Base-by-base conservation (phyloP, 148 eudicot genomes). In the Polygonum maritimum region DNA sequence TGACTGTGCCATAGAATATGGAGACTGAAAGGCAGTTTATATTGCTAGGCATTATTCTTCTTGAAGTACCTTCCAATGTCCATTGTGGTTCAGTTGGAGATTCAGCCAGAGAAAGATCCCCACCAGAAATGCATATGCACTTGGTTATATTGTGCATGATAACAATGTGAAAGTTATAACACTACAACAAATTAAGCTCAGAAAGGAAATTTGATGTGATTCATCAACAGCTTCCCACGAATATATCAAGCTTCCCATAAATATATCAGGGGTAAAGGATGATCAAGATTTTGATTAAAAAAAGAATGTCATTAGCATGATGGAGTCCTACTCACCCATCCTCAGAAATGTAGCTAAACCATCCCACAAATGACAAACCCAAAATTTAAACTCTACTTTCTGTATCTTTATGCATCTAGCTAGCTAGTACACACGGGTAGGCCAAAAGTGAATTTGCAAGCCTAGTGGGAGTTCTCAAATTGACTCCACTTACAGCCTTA, bases 71-170 rank as follows among this genome's bases (percentile, higher is more conserved):
- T 87, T 90, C 79, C 41, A 91, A 80, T 69, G 98, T 88, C 97
- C 98, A 95, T 80, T 89, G 89, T 74, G 98, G 98, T 80, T 95
- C 98, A 35, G 87, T 87, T 76, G 94, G 94, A 80, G 98, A 90
- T 82, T 95, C 98, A 45, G 86, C 82, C 62, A 92, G 72, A 35
- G 73, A 78, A 33, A 84, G 80, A 85, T 90, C 90, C 75, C 88
- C 94, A 41, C 98, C 98, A 55, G 96, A 90, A 81, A 90, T 90
- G 85, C 96, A 92, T 38, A 88, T 78, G 70, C 96, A 87, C 58
- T 84, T 83, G 82, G 71, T 67, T 36, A 95, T 70, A 73, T 87
- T 94, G 97, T 93, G 80, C 51, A 77, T 63, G 44, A 39, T 40
- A 51, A 15, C 31, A 41, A 71, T 36, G 40, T 39, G 2, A 18